phyloP scores from a whole-genome alignment of 306 rosid genomes.

The Quercus mongolica region DNA sequence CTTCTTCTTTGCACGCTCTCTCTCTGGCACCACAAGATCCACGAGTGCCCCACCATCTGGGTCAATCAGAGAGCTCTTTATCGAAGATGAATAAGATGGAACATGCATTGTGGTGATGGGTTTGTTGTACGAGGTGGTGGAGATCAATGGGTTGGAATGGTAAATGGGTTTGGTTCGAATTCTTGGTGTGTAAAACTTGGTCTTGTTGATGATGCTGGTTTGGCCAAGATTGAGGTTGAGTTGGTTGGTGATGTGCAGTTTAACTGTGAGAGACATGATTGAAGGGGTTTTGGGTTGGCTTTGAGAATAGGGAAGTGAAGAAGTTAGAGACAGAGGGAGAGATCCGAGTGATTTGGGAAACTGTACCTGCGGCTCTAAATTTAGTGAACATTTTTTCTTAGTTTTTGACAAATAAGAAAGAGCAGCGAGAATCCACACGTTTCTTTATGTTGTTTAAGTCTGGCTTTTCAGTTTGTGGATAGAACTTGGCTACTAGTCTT shows the following conservation, averaged over 20 bases:
- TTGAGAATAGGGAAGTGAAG: background rate
- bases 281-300: background rate
- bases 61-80: conserved; percentile 81
- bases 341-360: conserved; percentile 37
- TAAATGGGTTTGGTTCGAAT: conserved; percentile 45
- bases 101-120: conserved; percentile 40
- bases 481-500: conserved; percentile 17
- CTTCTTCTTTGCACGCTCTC: conserved; percentile 35
- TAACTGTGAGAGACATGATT: conserved; percentile 63
- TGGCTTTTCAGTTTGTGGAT: conserved; percentile 36
- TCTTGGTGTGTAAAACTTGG: conserved; percentile 17
- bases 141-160: conserved; percentile 32
- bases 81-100: conserved; percentile 2
- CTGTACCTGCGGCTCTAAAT: conserved; percentile 12
- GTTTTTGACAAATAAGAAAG: background rate
- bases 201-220: conserved; percentile 7
- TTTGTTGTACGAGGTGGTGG: conserved; percentile 1
- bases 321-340: background rate
- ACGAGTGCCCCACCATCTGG: conserved; percentile 82
- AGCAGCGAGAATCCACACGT: conserved; percentile 23
- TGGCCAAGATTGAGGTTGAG: conserved; percentile 12
- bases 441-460: background rate
- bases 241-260: conserved; percentile 40
- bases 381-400: conserved; percentile 33
- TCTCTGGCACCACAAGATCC: conserved; percentile 73